These are phyloP conservation scores for Camellia sinensis DNA, from an alignment of 148 eudicot species.

Conservation along the genomic window DNA sequence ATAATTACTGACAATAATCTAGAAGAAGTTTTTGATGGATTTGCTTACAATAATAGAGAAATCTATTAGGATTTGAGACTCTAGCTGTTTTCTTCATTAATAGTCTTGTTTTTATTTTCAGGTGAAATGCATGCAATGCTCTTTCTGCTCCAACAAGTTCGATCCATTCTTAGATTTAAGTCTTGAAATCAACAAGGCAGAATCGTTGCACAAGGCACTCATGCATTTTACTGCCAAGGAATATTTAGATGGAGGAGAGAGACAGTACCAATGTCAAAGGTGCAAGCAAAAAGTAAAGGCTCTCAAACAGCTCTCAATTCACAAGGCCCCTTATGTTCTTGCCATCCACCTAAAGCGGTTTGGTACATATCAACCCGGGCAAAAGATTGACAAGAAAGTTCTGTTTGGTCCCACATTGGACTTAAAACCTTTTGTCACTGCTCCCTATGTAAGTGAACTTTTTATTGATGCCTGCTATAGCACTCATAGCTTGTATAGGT, in stretches of 20 bases:
- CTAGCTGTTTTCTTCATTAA: neutral
- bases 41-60: neutral
- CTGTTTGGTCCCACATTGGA: constrained; percentile 71
- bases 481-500: neutral
- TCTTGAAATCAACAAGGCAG: constrained; percentile 85
- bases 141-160: constrained; percentile 71
- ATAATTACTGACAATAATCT: neutral
- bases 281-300: constrained; percentile 96
- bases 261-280: constrained; percentile 73
- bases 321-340: constrained; percentile 83
- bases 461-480: neutral
- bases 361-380: constrained; percentile 59
- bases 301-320: constrained; percentile 74
- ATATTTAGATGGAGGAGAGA: constrained; percentile 88
- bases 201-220: constrained; percentile 73
- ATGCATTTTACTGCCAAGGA: constrained; percentile 71
- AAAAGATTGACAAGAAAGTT: constrained; percentile 79
- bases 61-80: neutral
- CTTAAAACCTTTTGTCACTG: constrained; percentile 77
- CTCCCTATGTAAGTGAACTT: constrained; percentile 62
- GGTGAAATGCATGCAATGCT: constrained; percentile 95
- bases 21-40: neutral
- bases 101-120: constrained; percentile 21
- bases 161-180: constrained; percentile 94
- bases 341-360: constrained; percentile 87